Evolutionary conservation across 2,329 filamentous ascomycete species (phyloP).

Genomic region (Trichophyton benhamiae): DNA sequence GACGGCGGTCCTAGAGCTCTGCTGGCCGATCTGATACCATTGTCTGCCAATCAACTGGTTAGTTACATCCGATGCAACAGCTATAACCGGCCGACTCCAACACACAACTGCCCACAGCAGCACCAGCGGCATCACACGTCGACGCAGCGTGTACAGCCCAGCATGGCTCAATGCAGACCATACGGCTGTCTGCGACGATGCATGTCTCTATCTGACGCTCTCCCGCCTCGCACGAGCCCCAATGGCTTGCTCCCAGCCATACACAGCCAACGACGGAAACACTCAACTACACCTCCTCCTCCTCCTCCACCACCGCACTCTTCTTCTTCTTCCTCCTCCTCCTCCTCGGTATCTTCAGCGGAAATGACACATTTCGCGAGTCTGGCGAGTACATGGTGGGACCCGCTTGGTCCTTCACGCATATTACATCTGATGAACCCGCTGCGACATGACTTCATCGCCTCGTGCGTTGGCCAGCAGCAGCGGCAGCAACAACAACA

Average conservation of each 20-base stretch:
- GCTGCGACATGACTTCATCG: slow-evolving; percentile 84
- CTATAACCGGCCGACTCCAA: no score
- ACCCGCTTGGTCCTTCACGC: slow-evolving; percentile 80
- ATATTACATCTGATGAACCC: slow-evolving; percentile 98
- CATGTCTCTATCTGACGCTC: not conserved
- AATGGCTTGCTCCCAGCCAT: not conserved
- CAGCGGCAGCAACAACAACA: not conserved
- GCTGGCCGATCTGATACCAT: not conserved
- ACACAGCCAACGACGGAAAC: slow-evolving; percentile 6
- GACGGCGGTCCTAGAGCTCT: not conserved
- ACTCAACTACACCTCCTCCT: slow-evolving; percentile 7
- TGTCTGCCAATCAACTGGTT: no score
- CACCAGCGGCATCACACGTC: no score
- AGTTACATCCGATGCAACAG: no score
- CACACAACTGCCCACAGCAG: no score
- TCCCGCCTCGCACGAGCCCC: not conserved
- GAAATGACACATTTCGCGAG: slow-evolving; percentile 92
- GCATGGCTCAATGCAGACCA: not conserved
- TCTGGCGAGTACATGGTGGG: slow-evolving; percentile 94
- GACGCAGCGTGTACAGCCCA: not conserved
- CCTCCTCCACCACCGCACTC: not conserved
- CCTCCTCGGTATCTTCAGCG: slow-evolving; percentile 66
- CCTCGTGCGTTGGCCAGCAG: slow-evolving; percentile 50
- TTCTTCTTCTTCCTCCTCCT: slow-evolving; percentile 3
- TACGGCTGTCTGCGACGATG: not conserved